Evolutionary conservation across 1,284 basidiomycete species (phyloP).

Genomic region (Ceratobasidium sp.): DNA sequence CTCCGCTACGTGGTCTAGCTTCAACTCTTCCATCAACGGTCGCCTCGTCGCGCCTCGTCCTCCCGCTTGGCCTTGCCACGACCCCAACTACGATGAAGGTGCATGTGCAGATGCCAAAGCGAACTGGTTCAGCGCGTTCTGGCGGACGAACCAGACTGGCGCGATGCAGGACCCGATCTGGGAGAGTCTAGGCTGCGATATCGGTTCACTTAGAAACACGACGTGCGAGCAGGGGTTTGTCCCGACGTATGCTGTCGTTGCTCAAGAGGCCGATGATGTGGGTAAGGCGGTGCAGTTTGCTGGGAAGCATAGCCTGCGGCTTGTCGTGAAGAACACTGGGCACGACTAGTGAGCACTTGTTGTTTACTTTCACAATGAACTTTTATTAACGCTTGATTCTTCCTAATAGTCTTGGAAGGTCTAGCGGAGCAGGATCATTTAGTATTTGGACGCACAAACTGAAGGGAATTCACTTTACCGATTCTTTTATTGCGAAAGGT

Average conservation of each 20-base stretch:
- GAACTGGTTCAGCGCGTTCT: slow-evolving; percentile 40
- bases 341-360: slow-evolving; percentile 46
- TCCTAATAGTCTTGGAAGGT: not conserved
- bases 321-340: slow-evolving; percentile 63
- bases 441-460: not conserved
- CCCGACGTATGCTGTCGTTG: slow-evolving; percentile 54
- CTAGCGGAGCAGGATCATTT: not conserved
- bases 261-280: slow-evolving; percentile 54
- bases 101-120: slow-evolving; percentile 14
- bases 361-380: too few species aligned
- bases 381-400: too few species aligned
- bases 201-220: slow-evolving; percentile 15
- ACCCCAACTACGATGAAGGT: slow-evolving; percentile 35
- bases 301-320: slow-evolving; percentile 55
- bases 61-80: slow-evolving; percentile 38
- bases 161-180: slow-evolving; percentile 24
- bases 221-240: slow-evolving; percentile 32
- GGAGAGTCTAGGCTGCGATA: slow-evolving; percentile 23
- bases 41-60: slow-evolving; percentile 36
- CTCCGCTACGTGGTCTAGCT: slow-evolving; percentile 1
- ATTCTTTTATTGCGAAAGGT: not conserved
- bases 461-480: not conserved
- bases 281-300: slow-evolving; percentile 59
- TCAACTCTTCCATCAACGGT: slow-evolving; percentile 33
- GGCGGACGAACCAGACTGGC: slow-evolving; percentile 39